Percentiles rank a stretch among this genome's conserved stretches.
Conservation (phyloP, 352 stramenopile genomes). For the Pythium coloratum region DNA sequence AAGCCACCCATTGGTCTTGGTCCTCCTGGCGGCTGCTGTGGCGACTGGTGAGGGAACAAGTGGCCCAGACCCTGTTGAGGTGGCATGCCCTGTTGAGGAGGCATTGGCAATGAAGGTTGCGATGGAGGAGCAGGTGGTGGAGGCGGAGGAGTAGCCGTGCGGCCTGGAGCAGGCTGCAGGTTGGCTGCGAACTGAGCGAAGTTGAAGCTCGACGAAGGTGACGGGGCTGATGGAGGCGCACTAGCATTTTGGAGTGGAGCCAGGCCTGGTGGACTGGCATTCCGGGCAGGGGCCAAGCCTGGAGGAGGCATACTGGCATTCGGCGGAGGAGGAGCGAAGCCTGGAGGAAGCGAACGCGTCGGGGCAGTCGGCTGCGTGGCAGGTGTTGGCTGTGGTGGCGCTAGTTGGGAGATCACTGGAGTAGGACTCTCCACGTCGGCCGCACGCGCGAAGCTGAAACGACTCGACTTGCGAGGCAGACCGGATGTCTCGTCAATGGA, state of each 20-base stretch:
- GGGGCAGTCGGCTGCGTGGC: not conserved
- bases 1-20: constrained; percentile 6
- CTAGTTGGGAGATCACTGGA: not conserved
- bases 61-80: constrained; percentile 10
- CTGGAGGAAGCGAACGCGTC: not conserved
- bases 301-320: not conserved
- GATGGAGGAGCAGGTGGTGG: constrained; percentile 1
- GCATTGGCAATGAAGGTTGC: not conserved
- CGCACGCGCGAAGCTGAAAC: constrained; percentile 58
- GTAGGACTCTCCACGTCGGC: not conserved
- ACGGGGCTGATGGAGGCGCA: not conserved
- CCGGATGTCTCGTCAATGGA: not conserved
- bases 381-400: not conserved
- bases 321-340: no score
- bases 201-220: constrained; percentile 23
- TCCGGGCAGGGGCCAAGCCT: not conserved
- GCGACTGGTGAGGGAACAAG: constrained; percentile 22
- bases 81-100: not conserved
- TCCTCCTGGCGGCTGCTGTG: not conserved
- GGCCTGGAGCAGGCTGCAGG: constrained; percentile 10
- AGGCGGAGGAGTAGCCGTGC: not conserved
- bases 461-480: constrained; percentile 35
- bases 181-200: constrained; percentile 28
- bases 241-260: not conserved
- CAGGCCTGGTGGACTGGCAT: constrained; percentile 7